Percentiles rank a stretch among this genome's conserved stretches.
These are phyloP conservation scores for Trypanosoma conorhini DNA, from an alignment of 208 protist genomes.

Conservation along the genomic window DNA sequence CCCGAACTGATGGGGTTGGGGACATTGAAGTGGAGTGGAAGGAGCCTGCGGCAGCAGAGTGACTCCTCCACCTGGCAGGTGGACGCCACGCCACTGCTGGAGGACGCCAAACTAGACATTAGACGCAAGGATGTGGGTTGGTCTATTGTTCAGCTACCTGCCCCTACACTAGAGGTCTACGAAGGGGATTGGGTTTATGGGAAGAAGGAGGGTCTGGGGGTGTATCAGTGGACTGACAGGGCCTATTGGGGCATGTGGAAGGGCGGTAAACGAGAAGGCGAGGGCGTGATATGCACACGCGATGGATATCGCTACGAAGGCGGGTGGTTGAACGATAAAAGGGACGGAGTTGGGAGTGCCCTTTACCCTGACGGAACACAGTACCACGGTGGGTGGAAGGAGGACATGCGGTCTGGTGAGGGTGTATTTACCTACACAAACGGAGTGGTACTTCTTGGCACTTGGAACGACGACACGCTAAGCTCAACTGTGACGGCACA, in stretches of 20 bases:
- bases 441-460: constrained; percentile 43
- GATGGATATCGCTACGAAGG: constrained; percentile 80
- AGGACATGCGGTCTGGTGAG: constrained; percentile 43
- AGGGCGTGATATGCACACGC: constrained; percentile 53
- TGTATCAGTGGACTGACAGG: constrained; percentile 82
- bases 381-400: constrained; percentile 57
- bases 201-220: constrained; percentile 68
- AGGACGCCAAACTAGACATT: background rate
- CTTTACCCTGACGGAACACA: constrained; percentile 45
- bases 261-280: constrained; percentile 63
- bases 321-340: constrained; percentile 73
- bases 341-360: constrained; percentile 67
- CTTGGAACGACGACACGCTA: constrained; percentile 50
- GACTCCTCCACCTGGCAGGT: background rate
- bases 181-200: constrained; percentile 83
- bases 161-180: constrained; percentile 73
- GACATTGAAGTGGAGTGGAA: constrained; percentile 16
- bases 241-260: constrained; percentile 84
- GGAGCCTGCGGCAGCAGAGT: constrained; percentile 17
- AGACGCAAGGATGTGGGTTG: constrained; percentile 7
- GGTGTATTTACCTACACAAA: constrained; percentile 53
- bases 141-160: constrained; percentile 23
- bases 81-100: constrained; percentile 3
- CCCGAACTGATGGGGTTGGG: constrained; percentile 23
- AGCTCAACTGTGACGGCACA: constrained; percentile 43